Base-by-base conservation (phyloP, 371 early-diverging fungal species). In the Mucor mucedo region DNA sequence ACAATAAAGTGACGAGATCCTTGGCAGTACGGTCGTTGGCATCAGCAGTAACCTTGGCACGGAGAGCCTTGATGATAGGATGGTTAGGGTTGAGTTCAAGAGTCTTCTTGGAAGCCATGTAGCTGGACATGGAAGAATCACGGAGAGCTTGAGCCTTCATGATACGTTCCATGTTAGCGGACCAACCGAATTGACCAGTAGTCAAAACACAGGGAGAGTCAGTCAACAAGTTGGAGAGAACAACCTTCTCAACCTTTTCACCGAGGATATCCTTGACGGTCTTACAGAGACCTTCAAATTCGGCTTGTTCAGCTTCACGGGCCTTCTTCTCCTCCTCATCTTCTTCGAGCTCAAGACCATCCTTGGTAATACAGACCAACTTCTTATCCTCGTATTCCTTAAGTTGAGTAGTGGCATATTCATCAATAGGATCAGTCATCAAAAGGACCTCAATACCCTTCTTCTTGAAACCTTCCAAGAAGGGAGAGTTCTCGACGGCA, bases 81-180 rank as follows among this genome's bases (percentile, higher is more conserved):
- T 99, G 93, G 60, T 84, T 72, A 73, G 98, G 97, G 91, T 99
- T 98, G 77, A 99, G 83, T 84, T 98, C 98, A 62, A 99, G 85
- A 55, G 95, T 97, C 92, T 98, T 98, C 94, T 99, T 99, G 77
- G 92, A 92, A 41, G 93, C 94, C 97, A 97, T 96, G 93, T 97
- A 98, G 50, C 91, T 82, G 49, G 94, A 91, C 97, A 97, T 97
- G 72, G 92, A 89, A 52, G 89, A 87, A 83, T 99, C 98, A 77
- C 97, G 94, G 70, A 97, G 91, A 45, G 99, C 97, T 86, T 99
- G 99, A 49, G 98, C 95, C 88, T 94, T 96, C 97, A 99, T 98
- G 91, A 99, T 98, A 84, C 97, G 93, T 84, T 99, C 99, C 97
- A 97, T 98, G 91, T 98, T 97, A 76, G 96, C 97, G 40, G 98